phyloP scores from a whole-genome alignment of 805 yeast genomes.

The Kluyveromyces wickerhamii region DNA sequence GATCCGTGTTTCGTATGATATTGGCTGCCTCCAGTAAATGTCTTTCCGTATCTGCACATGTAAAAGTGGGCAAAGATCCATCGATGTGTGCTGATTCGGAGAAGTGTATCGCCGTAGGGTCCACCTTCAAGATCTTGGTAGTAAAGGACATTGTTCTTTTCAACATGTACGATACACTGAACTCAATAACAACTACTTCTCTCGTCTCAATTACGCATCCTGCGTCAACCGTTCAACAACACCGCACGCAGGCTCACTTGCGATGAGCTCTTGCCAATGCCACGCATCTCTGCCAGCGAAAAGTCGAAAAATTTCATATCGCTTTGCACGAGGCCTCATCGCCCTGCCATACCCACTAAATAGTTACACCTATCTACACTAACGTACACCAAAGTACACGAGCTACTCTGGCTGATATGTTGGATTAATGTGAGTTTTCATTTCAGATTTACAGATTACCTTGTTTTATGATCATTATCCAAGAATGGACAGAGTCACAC shows the following conservation, averaged over 20 bases:
- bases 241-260: neutral
- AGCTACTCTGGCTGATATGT: no score
- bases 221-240: no score
- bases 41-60: constrained; percentile 43
- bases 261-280: no score
- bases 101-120: constrained; percentile 45
- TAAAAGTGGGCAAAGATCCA: constrained; percentile 37
- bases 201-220: no score
- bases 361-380: no score
- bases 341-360: no score
- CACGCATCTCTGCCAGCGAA: no score
- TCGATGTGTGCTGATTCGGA: constrained; percentile 27
- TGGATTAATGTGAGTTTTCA: no score
- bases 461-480: constrained; percentile 7
- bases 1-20: constrained; percentile 39
- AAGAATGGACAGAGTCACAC: constrained; percentile 7
- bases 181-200: no score
- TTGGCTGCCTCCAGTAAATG: constrained; percentile 53
- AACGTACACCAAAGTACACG: no score
- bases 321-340: no score
- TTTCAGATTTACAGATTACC: neutral
- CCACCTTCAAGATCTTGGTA: constrained; percentile 47
- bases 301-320: no score
- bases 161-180: constrained; percentile 8
- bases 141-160: constrained; percentile 15